Percentiles rank a stretch among this genome's conserved stretches.
Evolutionary conservation across 2,329 filamentous ascomycete genomes (phyloP).

Genomic region (Colletotrichum salicis): DNA sequence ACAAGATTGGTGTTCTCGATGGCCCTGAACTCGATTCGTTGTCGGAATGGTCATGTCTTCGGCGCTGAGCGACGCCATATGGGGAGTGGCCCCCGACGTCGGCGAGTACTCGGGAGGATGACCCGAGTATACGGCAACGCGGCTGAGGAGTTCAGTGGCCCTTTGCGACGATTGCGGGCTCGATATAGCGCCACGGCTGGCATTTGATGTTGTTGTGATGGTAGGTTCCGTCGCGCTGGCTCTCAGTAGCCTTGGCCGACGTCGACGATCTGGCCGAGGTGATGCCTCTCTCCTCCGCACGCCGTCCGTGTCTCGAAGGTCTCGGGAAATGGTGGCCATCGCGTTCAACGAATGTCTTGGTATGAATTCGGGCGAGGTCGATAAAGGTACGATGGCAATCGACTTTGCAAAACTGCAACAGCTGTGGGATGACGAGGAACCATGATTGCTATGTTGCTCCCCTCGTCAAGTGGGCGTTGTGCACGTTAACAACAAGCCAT

Average conservation of each 20-base stretch:
- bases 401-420: constrained; percentile 7
- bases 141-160: constrained; percentile 65
- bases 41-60: constrained; percentile 45
- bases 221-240: constrained; percentile 68
- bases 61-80: constrained; percentile 48
- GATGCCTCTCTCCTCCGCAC: constrained; percentile 50
- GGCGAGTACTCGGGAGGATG: constrained; percentile 28
- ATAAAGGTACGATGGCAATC: not conserved
- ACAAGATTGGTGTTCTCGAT: constrained; percentile 26
- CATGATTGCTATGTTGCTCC: constrained; percentile 7
- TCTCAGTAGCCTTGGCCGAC: constrained; percentile 64
- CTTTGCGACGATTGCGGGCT: constrained; percentile 59
- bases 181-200: constrained; percentile 61
- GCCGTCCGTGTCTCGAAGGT: constrained; percentile 20
- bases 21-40: constrained; percentile 33
- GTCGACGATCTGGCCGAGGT: constrained; percentile 50
- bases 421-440: not conserved
- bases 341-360: not conserved
- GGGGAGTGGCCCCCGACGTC: constrained; percentile 45
- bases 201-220: constrained; percentile 63
- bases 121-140: constrained; percentile 60
- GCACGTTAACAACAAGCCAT: constrained; percentile 29
- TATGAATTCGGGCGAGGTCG: not conserved
- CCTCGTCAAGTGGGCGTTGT: constrained; percentile 5
- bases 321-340: constrained; percentile 29